Evolutionary conservation across 371 early-diverging fungal genomes (phyloP), one percentile per base, ranked within the genome.

Genomic region (Actinomucor elegans): DNA sequence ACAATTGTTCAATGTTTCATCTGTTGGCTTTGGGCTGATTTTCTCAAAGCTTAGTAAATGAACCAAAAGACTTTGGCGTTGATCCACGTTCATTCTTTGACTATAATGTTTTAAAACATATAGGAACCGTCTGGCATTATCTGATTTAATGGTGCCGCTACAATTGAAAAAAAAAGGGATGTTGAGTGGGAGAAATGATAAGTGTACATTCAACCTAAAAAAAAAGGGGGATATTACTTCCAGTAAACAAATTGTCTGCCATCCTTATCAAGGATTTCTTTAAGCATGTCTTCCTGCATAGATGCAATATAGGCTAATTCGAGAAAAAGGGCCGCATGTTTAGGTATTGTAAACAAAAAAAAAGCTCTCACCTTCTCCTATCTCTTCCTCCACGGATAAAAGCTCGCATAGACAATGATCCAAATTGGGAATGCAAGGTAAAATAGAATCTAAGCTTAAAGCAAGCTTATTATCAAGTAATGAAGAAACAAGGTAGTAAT

Each of bases 361-460:
- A n/a, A n/a, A 23, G 15, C 26, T 18, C 23, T 17, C 32, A 55
- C 55, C 55, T 47, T 46, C 31, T 2, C 40, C 55, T 17, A 44
- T 26, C 1, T 29, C 2, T 14, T 55, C 55, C 12, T 37, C n/a
- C 3, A 7, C 4, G 18, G 14, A 29, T 27, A 32, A 47, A 8
- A 31, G 21, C 9, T 18, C 36, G 27, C 28, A 48, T 3, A 42
- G 46, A 7, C 35, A 20, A 3, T 38, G 43, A 20, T 48, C 43
- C 9, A 56, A n/a, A 4, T 33, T 12, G 0, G 31, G 17, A 9
- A 48, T 28, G 14, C 28, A 40, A 14, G 31, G 14, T 11, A 56
- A 20, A 14, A 56, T 11, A 1, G 23, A 27, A 8, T 20, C 18
- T 2, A 41, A n/a, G 15, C 34, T 40, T 15, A 56, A 21, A 26